These are phyloP conservation scores for Quillaja saponaria DNA, from an alignment of 306 rosid genomes.

Conservation along the genomic window DNA sequence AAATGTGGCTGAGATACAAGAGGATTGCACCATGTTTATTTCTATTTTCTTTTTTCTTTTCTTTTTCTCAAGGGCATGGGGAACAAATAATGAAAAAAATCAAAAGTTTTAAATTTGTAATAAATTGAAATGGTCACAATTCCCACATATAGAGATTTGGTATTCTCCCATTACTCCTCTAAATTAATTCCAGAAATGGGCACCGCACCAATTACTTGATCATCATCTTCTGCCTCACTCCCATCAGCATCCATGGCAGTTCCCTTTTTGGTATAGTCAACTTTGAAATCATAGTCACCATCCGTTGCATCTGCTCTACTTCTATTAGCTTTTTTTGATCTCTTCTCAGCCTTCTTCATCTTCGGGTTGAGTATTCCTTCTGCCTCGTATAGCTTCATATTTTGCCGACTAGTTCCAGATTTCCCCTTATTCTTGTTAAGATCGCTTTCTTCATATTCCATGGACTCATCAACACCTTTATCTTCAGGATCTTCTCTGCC, in stretches of 20 bases:
- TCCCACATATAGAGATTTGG: too few relatives aligned
- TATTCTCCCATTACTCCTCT: neutral
- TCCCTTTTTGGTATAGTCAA: slow-evolving; percentile 65
- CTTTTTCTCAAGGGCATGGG: too few relatives aligned
- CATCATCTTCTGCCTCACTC: slow-evolving; percentile 30
- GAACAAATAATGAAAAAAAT: too few relatives aligned
- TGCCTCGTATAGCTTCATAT: slow-evolving; percentile 70
- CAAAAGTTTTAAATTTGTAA: too few relatives aligned
- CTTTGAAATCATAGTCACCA: slow-evolving; percentile 81
- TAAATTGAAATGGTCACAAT: too few relatives aligned
- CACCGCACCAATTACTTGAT: slow-evolving; percentile 29
- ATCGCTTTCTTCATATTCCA: slow-evolving; percentile 50
- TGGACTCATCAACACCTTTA: slow-evolving; percentile 44
- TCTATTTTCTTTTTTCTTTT: too few relatives aligned
- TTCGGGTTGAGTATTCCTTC: slow-evolving; percentile 85
- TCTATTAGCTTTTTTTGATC: slow-evolving; percentile 60
- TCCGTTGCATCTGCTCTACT: slow-evolving; percentile 58
- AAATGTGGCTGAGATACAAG: too few relatives aligned
- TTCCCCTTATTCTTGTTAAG: slow-evolving; percentile 49
- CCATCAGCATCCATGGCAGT: slow-evolving; percentile 61
- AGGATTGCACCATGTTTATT: too few relatives aligned
- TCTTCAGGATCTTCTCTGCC: slow-evolving; percentile 33
- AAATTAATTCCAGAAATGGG: slow-evolving; percentile 40
- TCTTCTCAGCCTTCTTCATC: slow-evolving; percentile 72
- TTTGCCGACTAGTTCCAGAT: slow-evolving; percentile 57